A percentile compares a stretch with the other conserved stretches of the same genome.
Evolutionary conservation across 2,329 filamentous ascomycete species (phyloP).

Genomic region (Mollisiaceae sp.): DNA sequence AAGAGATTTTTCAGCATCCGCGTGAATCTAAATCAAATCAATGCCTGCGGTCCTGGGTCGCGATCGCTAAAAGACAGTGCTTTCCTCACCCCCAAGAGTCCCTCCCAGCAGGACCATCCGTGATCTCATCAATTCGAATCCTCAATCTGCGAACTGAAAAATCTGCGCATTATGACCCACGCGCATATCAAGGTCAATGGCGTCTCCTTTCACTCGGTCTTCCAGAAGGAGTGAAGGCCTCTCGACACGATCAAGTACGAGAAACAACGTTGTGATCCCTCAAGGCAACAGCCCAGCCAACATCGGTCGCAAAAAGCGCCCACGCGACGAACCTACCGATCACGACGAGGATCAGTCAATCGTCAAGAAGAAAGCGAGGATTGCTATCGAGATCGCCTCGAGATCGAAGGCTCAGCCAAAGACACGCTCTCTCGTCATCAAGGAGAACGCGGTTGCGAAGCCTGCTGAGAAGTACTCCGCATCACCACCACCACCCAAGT

Average conservation of each 20-base stretch:
- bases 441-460: conserved; percentile 20
- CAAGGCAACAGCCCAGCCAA: conserved; percentile 41
- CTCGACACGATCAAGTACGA: conserved; percentile 38
- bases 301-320: conserved; percentile 32
- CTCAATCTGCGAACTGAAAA: background rate
- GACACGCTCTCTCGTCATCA: conserved; percentile 31
- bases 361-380: conserved; percentile 55
- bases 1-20: conserved; percentile 5
- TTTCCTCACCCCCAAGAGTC: conserved; percentile 15
- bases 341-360: conserved; percentile 51
- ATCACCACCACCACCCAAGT: conserved; percentile 21
- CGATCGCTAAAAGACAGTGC: conserved; percentile 7
- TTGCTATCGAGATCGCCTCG: conserved; percentile 58
- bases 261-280: conserved; percentile 40
- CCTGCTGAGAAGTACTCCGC: conserved; percentile 23
- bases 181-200: conserved; percentile 49
- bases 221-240: conserved; percentile 55
- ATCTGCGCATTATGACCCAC: conserved; percentile 37
- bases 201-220: conserved; percentile 56
- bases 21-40: conserved; percentile 15
- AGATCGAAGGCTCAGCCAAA: conserved; percentile 38
- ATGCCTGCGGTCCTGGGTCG: conserved; percentile 10
- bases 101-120: conserved; percentile 17
- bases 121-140: conserved; percentile 28
- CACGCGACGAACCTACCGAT: conserved; percentile 36